These are phyloP conservation scores for Heimioporus retisporus DNA, from an alignment of 1,284 basidiomycete genomes.

Conservation along the genomic window DNA sequence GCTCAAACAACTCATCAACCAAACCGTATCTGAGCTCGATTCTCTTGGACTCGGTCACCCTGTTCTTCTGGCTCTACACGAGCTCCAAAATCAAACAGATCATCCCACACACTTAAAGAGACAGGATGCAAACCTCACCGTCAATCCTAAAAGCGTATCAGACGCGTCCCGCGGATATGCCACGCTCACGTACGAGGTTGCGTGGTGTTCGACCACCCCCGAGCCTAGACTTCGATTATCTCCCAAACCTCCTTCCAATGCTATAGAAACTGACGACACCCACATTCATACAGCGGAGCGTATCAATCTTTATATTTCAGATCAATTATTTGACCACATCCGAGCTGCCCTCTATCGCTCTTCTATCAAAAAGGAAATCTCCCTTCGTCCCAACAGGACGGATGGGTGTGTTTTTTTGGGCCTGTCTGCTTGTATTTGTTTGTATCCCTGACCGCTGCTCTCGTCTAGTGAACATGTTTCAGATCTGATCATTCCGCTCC, in stretches of 20 bases:
- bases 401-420: slow-evolving; percentile 19
- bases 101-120: slow-evolving; percentile 38
- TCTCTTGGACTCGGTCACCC: slow-evolving; percentile 79
- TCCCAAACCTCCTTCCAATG: slow-evolving; percentile 40
- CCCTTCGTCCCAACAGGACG: background rate
- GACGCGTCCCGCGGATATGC: slow-evolving; percentile 20
- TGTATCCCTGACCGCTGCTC: slow-evolving; percentile 13
- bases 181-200: slow-evolving; percentile 65
- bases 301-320: slow-evolving; percentile 26
- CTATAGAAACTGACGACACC: background rate
- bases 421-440: background rate
- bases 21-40: slow-evolving; percentile 85
- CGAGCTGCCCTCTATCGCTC: slow-evolving; percentile 11
- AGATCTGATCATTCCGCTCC: slow-evolving; percentile 86
- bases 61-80: slow-evolving; percentile 58
- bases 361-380: slow-evolving; percentile 1
- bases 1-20: slow-evolving; percentile 95
- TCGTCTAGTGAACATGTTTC: slow-evolving; percentile 36
- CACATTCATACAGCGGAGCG: slow-evolving; percentile 7
- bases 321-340: slow-evolving; percentile 21
- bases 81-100: slow-evolving; percentile 28
- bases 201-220: slow-evolving; percentile 55
- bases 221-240: slow-evolving; percentile 68
- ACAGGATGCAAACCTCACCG: slow-evolving; percentile 15
- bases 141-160: background rate